Base-by-base conservation (phyloP, 2,329 filamentous ascomycete species). In the Cercospora brassicicola region DNA sequence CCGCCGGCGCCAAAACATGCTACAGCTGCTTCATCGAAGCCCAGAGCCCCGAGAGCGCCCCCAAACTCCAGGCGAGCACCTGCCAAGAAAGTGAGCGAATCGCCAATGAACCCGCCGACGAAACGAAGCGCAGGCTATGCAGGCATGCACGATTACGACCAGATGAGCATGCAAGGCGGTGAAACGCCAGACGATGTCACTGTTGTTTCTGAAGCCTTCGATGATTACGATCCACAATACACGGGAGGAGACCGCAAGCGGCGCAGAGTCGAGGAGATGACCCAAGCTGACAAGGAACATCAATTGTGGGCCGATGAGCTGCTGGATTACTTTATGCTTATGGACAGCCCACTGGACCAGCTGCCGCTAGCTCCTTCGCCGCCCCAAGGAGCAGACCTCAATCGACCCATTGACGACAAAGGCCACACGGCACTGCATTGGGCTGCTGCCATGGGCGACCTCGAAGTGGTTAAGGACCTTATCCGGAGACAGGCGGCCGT, bases 361-460 rank as follows among this genome's bases (percentile, higher is more conserved):
- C 88, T 89, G 67, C 76, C 88, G 82, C 79, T 82, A 51, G 83
- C 85, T n/a, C 94, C 93, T 1, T 88, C 92, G 69, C 94, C 94
- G 2, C 95, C 95, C 0, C 84, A 89, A 36, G 91, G 93, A 77
- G 96, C 97, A 75, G 90, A 96, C 76, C 89, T 96, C 5, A 91
- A 99, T 79, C 91, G 92, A 79, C 86, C 90, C n/a, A 97, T 99
- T 70, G 95, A 99, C 78, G 91, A 93, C 53, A 93, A 96, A 75
- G 90, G 90, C 9, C 94, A 98, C 76, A 96, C 93, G 2, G 94
- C 94, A 5, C 86, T 99, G 72, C 95, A 99, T 78, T 99, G 95
- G 95, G 95, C 94, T 18, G 93, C 93, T 63, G 93, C 95, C 26
- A 99, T 99, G 94, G 95, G 95, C 67, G 95, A 98, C 73, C 84